Evolutionary conservation across 2,329 filamentous ascomycete genomes (phyloP).

Genomic region (Teratosphaeria destructans): DNA sequence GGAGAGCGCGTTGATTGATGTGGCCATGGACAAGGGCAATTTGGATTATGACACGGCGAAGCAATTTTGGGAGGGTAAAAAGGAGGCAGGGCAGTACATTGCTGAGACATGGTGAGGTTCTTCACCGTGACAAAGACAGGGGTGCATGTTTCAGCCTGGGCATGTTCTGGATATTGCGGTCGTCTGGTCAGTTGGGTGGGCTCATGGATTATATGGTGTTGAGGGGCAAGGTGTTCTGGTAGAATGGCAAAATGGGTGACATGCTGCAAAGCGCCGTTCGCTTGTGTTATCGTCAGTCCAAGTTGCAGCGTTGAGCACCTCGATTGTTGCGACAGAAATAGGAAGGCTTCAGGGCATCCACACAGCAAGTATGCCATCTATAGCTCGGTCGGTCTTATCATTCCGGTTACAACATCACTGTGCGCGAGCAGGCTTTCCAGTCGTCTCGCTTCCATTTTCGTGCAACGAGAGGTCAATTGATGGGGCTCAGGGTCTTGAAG

Average conservation of each 20-base stretch:
- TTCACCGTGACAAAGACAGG: neutral
- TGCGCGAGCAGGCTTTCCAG: too few species aligned
- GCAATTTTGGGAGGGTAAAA: constrained; percentile 87
- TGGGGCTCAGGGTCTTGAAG: too few species aligned
- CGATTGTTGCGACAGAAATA: neutral
- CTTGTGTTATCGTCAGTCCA: neutral
- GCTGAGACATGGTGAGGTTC: constrained; percentile 43
- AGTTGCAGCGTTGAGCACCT: neutral
- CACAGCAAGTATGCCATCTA: too few species aligned
- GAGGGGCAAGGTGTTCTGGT: neutral
- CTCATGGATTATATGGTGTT: neutral
- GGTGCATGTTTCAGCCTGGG: neutral
- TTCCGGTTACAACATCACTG: too few species aligned
- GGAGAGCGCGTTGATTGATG: constrained; percentile 73
- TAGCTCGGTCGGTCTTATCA: too few species aligned
- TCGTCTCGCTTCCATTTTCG: too few species aligned
- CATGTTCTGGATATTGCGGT: neutral
- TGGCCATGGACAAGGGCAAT: constrained; percentile 87
- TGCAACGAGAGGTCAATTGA: too few species aligned
- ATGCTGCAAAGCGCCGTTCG: neutral
- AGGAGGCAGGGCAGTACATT: constrained; percentile 88
- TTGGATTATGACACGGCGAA: constrained; percentile 70
- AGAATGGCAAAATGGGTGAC: neutral
- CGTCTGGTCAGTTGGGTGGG: neutral
- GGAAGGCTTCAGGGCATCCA: too few species aligned